phyloP scores from a whole-genome alignment of 305 asterid species.

The Solanum aculeatissimum region DNA sequence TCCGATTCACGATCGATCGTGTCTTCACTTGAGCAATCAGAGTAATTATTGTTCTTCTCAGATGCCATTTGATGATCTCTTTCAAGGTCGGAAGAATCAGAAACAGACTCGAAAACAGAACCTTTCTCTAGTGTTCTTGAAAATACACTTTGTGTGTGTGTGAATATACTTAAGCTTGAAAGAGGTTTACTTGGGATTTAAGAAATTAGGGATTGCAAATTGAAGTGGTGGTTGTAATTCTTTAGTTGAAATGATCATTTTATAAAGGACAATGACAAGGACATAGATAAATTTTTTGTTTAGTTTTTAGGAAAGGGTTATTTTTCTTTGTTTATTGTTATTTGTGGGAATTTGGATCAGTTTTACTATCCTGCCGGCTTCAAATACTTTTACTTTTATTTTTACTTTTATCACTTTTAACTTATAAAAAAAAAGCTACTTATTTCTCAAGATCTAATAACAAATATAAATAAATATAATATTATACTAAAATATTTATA shows the following conservation, averaged over 20 bases:
- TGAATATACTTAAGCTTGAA: background rate
- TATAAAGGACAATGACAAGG: background rate
- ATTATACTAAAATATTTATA: no score
- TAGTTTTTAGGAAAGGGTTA: background rate
- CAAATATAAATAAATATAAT: no score
- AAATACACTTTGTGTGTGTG: background rate
- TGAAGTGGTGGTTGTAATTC: background rate
- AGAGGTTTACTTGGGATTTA: background rate
- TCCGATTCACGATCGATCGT: slow-evolving; percentile 11
- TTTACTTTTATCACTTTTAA: no score
- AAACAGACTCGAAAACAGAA: background rate
- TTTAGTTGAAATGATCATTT: background rate
- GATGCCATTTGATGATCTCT: slow-evolving; percentile 2
- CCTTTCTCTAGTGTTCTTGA: background rate
- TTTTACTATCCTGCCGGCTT: background rate
- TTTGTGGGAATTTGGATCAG: background rate
- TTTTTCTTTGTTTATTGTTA: background rate
- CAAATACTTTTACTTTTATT: no score
- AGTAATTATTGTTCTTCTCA: background rate
- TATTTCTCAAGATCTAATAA: no score
- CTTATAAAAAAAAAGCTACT: no score
- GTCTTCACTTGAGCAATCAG: slow-evolving; percentile 9
- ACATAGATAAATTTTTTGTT: background rate
- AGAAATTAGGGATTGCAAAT: background rate
- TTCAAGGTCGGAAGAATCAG: background rate